Base-by-base conservation (phyloP, 768 basidiomycete species). In the Psilocybe azurescens region DNA sequence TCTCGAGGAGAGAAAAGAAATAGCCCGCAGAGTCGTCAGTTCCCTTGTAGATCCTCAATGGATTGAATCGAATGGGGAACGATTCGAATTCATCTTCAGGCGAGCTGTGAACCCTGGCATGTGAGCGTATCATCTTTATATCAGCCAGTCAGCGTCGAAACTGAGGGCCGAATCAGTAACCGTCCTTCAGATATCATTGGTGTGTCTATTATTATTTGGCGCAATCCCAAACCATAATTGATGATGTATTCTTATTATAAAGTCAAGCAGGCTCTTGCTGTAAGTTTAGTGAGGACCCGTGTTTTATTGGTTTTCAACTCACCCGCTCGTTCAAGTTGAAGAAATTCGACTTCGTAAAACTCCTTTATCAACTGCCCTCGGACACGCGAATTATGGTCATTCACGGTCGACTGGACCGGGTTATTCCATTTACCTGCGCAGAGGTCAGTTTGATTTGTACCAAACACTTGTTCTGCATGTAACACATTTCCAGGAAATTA, bases 391-490 rank as follows among this genome's bases (percentile, higher is more conserved):
- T 81, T 24, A 64, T 81, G 39, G 69, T 81, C 29, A 72, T 81
- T n/a, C 80, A 81, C 48, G 79, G 80, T n/a, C 70, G 68, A 44
- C 61, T 74, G 9, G 79, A 81, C 66, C 66, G 69, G 55, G 68
- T 79, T 6, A 70, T 79, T 41, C 78, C 79, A 2, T 73, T 70
- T 58, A 59, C 65, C 11, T 75, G 71, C 60, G 75, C 73, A 20
- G 65, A 72, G 65, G 77, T 75, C 30, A 39, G 64, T 60, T 16
- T 58, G 2, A 33, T 28, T 13, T 10, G 7, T n/a, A 32, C 18
- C 5, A 9, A 18, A 3, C 2, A 54, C 18, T 14, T 8, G 24
- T 24, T 3, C 24, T 6, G 13, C 9, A 9, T 28, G 13, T 57
- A 20, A 41, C 44, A 41, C 13, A 58, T 36, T 28, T 24, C 53